Evolutionary conservation across 768 basidiomycete genomes (phyloP).

Genomic region (Pleurotus salmoneostramineus): DNA sequence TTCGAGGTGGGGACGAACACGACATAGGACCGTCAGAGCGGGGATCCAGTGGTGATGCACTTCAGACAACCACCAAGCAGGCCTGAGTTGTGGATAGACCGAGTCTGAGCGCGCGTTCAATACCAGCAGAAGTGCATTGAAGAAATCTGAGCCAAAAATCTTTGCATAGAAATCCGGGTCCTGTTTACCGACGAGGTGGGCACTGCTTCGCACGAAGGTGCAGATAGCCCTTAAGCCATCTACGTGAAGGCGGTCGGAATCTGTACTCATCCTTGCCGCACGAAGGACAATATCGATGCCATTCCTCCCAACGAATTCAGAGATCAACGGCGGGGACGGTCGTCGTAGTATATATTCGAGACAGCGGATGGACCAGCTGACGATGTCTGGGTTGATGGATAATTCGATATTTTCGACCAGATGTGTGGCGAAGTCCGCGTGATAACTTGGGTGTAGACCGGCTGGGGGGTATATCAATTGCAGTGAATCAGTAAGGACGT

Average conservation of each 20-base stretch:
- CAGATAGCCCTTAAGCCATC: constrained; percentile 35
- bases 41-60: constrained; percentile 33
- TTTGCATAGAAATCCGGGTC: constrained; percentile 15
- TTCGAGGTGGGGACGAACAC: constrained; percentile 24
- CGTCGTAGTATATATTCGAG: constrained; percentile 25
- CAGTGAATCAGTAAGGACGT: constrained; percentile 29
- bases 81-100: not conserved
- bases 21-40: constrained; percentile 28
- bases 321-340: constrained; percentile 20
- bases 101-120: constrained; percentile 19
- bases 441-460: constrained; percentile 18
- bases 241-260: constrained; percentile 33
- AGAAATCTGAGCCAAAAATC: constrained; percentile 34
- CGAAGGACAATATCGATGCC: constrained; percentile 31
- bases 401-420: constrained; percentile 25
- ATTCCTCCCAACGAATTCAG: constrained; percentile 26
- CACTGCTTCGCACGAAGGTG: constrained; percentile 27
- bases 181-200: constrained; percentile 12
- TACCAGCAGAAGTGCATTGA: constrained; percentile 27
- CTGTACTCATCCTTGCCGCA: constrained; percentile 26
- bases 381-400: constrained; percentile 26
- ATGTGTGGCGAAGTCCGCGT: constrained; percentile 23
- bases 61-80: constrained; percentile 33
- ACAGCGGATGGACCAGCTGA: constrained; percentile 29
- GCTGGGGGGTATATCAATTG: constrained; percentile 30